Evolutionary conservation across 2,329 filamentous ascomycete genomes (phyloP).

Genomic region (Fusarium sterilihyphosum): DNA sequence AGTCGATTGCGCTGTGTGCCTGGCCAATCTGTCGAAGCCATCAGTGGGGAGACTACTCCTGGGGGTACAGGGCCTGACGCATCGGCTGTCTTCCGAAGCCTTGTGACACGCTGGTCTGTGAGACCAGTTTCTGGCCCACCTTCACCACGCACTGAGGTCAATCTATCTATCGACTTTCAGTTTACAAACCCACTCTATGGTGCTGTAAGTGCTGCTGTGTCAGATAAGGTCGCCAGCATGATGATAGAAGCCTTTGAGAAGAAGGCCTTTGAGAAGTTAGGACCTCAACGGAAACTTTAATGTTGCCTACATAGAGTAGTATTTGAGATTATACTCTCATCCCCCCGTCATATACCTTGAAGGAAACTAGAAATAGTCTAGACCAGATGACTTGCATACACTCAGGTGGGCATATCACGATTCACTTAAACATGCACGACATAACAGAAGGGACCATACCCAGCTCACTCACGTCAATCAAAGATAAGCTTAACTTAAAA

Average conservation of each 20-base stretch:
- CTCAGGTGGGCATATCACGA: neutral
- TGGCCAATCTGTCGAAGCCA: slow-evolving; percentile 77
- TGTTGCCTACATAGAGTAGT: neutral
- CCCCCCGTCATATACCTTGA: neutral
- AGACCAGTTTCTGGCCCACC: slow-evolving; percentile 51
- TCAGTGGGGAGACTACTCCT: slow-evolving; percentile 67
- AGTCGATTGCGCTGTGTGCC: slow-evolving; percentile 82
- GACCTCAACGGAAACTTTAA: slow-evolving; percentile 26
- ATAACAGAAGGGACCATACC: neutral
- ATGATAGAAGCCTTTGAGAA: slow-evolving; percentile 97
- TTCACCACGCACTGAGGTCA: slow-evolving; percentile 70
- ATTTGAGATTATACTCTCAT: neutral
- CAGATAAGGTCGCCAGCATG: slow-evolving; percentile 82
- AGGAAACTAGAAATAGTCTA: neutral
- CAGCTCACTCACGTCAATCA: neutral
- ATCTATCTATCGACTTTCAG: slow-evolving; percentile 79
- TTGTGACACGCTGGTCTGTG: slow-evolving; percentile 77
- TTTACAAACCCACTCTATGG: slow-evolving; percentile 92
- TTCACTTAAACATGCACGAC: neutral
- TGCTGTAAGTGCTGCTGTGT: slow-evolving; percentile 81
- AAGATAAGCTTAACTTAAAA: slow-evolving; percentile 16
- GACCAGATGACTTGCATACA: neutral
- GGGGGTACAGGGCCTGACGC: slow-evolving; percentile 54
- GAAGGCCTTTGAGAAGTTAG: slow-evolving; percentile 67
- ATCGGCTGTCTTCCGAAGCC: slow-evolving; percentile 70